Conservation (phyloP, 805 yeast species). For the Tetrapisispora fleetii region DNA sequence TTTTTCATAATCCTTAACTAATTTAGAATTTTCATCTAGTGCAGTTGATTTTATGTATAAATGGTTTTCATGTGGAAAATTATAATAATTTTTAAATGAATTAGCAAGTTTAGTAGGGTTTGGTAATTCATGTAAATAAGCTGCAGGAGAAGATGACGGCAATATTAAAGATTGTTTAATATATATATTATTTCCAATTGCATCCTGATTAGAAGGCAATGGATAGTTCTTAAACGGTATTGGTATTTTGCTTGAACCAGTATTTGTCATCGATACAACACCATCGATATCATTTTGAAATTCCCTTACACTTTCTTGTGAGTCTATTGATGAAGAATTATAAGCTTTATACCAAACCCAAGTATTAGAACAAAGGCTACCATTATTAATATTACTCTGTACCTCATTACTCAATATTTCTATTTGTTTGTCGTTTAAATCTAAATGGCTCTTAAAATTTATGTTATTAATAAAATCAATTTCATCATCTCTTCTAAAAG, state of each 20-base stretch:
- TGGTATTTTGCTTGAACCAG: constrained; percentile 25
- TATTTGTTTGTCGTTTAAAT: constrained; percentile 20
- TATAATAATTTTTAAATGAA: constrained; percentile 31
- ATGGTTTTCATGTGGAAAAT: constrained; percentile 30
- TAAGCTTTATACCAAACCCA: constrained; percentile 27
- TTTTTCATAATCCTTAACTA: constrained; percentile 16
- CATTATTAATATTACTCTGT: constrained; percentile 13
- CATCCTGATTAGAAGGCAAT: constrained; percentile 12
- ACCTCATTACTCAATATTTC: constrained; percentile 21
- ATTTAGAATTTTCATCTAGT: constrained; percentile 5
- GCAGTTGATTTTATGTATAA: constrained; percentile 23
- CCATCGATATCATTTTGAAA: constrained; percentile 9
- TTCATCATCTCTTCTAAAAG: background rate
- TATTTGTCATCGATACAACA: constrained; percentile 20
- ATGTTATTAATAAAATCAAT: constrained; percentile 3
- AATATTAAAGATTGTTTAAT: constrained; percentile 23
- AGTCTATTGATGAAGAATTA: background rate
- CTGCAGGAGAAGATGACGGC: constrained; percentile 22
- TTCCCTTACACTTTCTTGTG: background rate
- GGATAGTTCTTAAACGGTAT: constrained; percentile 21
- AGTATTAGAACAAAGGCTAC: constrained; percentile 8
- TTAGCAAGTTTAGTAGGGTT: constrained; percentile 28
- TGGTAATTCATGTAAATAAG: constrained; percentile 26
- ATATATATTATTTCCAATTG: constrained; percentile 15
- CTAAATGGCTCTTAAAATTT: constrained; percentile 19